These are phyloP conservation scores for Plasmodium fragile DNA, from an alignment of 169 alveolate species.

Conservation along the genomic window DNA sequence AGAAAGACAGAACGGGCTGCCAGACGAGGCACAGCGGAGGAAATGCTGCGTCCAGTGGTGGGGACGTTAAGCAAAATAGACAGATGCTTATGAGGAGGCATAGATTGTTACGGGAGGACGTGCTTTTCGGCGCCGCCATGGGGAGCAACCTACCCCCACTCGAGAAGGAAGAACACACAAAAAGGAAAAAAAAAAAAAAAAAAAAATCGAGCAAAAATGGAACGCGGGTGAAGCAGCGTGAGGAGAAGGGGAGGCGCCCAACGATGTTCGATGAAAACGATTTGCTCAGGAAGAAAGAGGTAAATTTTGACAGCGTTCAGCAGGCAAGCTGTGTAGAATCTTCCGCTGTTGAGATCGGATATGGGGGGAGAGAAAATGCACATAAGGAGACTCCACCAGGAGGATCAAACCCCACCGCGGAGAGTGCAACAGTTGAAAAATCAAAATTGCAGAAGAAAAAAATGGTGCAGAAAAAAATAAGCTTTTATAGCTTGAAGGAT, in stretches of 20 bases:
- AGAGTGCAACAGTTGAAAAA: background rate
- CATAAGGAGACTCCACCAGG: background rate
- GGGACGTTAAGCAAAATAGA: background rate
- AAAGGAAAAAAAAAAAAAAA: slow-evolving; percentile 19
- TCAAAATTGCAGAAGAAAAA: slow-evolving; percentile 1
- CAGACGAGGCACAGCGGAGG: background rate
- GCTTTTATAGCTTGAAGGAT: slow-evolving; percentile 55
- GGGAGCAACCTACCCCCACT: background rate
- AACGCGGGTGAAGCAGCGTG: background rate
- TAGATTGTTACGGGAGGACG: background rate
- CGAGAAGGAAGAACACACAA: background rate
- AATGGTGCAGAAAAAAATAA: slow-evolving; percentile 19
- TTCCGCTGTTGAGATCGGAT: background rate
- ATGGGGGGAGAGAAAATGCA: background rate
- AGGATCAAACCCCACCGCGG: background rate
- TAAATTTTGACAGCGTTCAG: slow-evolving; percentile 13
- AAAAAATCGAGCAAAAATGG: background rate
- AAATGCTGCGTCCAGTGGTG: background rate
- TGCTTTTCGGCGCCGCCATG: background rate
- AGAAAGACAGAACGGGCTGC: slow-evolving; percentile 5
- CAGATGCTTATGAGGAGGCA: background rate
- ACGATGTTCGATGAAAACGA: background rate
- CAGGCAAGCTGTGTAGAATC: background rate
- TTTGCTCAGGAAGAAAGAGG: slow-evolving; percentile 46
- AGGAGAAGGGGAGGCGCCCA: background rate